These are phyloP conservation scores for Ceratocystis diversiconidia DNA, from an alignment of 2,329 filamentous ascomycete species.

Conservation along the genomic window DNA sequence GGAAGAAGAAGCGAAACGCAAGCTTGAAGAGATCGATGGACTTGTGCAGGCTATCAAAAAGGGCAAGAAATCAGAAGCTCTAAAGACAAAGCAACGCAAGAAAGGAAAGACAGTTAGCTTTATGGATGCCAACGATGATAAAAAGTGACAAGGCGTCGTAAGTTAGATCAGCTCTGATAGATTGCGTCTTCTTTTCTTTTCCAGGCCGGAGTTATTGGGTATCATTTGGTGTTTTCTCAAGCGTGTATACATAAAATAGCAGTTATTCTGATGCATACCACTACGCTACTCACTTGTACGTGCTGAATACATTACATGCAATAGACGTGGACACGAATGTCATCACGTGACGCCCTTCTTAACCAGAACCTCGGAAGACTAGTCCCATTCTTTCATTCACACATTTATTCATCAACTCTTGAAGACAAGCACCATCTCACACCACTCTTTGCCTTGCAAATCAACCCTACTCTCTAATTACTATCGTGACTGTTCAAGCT, in stretches of 20 bases:
- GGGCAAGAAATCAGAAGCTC: constrained; percentile 25
- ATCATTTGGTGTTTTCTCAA: neutral
- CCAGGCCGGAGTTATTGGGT: neutral
- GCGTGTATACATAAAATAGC: no score
- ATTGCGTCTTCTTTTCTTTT: neutral
- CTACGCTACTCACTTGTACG: no score
- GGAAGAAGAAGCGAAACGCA: constrained; percentile 24
- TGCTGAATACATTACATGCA: no score
- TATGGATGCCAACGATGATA: constrained; percentile 21
- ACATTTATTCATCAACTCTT: neutral
- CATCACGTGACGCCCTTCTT: neutral
- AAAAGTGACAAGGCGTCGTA: neutral
- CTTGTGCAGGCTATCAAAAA: constrained; percentile 29
- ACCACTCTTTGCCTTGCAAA: neutral
- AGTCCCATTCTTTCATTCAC: neutral
- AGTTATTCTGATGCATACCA: no score
- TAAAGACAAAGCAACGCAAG: constrained; percentile 23
- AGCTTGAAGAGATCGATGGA: constrained; percentile 25
- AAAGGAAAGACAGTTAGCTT: constrained; percentile 22
- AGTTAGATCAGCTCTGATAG: constrained; percentile 5
- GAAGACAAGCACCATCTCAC: neutral
- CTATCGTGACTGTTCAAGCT: neutral
- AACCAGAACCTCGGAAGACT: neutral
- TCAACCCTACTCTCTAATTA: no score
- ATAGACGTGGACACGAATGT: neutral